Evolutionary conservation across 73 alveolate species (phyloP).

Genomic region (Halteria grandinella): DNA sequence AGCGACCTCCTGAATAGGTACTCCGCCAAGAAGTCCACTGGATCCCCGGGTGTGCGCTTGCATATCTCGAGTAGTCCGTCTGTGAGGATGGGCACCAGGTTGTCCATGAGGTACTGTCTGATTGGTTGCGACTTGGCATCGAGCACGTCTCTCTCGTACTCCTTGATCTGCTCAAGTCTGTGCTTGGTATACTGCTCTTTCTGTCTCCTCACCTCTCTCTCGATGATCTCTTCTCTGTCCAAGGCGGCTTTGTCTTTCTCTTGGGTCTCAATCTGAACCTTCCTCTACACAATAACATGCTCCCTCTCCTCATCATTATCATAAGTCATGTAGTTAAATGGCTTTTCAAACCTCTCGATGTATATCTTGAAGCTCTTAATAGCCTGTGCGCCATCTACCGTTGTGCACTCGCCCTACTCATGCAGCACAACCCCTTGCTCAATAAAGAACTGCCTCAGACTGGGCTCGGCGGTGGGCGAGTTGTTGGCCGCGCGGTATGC

Average conservation of each 20-base stretch:
- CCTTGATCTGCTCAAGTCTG: constrained; percentile 82
- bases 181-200: constrained; percentile 70
- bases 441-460: constrained; percentile 77
- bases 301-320: constrained; percentile 40
- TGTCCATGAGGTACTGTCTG: constrained; percentile 90
- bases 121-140: constrained; percentile 88
- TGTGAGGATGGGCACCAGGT: constrained; percentile 91
- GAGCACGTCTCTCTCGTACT: constrained; percentile 79
- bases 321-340: constrained; percentile 55
- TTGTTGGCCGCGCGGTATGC: constrained; percentile 80
- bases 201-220: constrained; percentile 79
- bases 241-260: constrained; percentile 6
- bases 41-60: constrained; percentile 92
- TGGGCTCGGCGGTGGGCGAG: constrained; percentile 76
- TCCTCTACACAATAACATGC: neutral
- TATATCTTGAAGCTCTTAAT: constrained; percentile 50
- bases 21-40: constrained; percentile 89
- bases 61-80: constrained; percentile 93
- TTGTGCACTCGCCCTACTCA: constrained; percentile 56
- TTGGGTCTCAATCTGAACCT: constrained; percentile 30
- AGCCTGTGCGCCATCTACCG: constrained; percentile 51
- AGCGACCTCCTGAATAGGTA: constrained; percentile 66
- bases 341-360: constrained; percentile 66
- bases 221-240: constrained; percentile 76
- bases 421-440: constrained; percentile 72